phyloP scores from a whole-genome alignment of 208 protist genomes.

The Trypanosoma cruzi region DNA sequence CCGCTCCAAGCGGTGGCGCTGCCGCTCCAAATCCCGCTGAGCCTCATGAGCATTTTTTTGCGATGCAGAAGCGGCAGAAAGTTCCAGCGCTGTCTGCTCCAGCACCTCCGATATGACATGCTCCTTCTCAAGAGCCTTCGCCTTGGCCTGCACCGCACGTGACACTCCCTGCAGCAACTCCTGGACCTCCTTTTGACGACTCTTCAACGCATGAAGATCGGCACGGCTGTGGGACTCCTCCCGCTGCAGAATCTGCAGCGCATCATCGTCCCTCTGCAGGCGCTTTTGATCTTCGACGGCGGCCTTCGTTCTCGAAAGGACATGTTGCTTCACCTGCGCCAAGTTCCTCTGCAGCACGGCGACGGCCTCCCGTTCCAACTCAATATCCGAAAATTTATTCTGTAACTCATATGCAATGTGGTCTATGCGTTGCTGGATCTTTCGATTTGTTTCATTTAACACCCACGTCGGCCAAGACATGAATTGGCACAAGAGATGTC shows the following conservation, averaged over 20 bases:
- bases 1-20: constrained; percentile 34
- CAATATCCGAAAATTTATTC: constrained; percentile 34
- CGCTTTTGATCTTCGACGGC: constrained; percentile 19
- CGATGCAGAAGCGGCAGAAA: constrained; percentile 29
- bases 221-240: constrained; percentile 18
- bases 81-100: constrained; percentile 6
- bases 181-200: constrained; percentile 26
- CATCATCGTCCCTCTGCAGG: constrained; percentile 31
- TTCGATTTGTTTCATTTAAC: constrained; percentile 68
- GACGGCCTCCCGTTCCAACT: constrained; percentile 37
- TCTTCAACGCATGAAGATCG: constrained; percentile 12
- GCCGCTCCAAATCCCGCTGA: constrained; percentile 36
- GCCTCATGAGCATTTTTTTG: constrained; percentile 37
- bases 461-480: constrained; percentile 72
- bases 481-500: not conserved
- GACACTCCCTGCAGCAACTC: constrained; percentile 6
- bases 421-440: constrained; percentile 30
- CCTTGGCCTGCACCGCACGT: not conserved
- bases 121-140: constrained; percentile 6
- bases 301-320: constrained; percentile 16
- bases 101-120: not conserved
- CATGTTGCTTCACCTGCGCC: constrained; percentile 32
- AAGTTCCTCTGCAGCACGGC: constrained; percentile 40
- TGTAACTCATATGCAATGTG: constrained; percentile 27
- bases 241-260: constrained; percentile 26